A percentile compares a stretch with the other conserved stretches of the same genome.
phyloP scores from a whole-genome alignment of 805 yeast genomes.

The Saccharomycopsis amapae region DNA sequence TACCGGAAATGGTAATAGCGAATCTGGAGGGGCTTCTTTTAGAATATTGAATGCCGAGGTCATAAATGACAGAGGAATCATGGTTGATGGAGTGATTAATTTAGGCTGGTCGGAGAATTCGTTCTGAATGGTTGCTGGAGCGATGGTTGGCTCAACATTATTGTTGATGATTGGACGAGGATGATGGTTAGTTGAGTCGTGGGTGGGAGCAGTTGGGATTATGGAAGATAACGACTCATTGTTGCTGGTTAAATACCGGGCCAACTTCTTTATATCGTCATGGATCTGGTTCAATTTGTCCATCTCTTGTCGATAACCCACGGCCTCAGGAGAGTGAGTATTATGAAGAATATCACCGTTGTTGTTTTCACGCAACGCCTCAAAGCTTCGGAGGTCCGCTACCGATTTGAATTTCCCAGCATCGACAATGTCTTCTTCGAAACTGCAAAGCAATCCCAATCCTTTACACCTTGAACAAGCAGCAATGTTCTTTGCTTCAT shows the following conservation, averaged over 20 bases:
- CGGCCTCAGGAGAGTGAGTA: too few species aligned
- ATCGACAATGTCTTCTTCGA: constrained; percentile 29
- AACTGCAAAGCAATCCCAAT: constrained; percentile 37
- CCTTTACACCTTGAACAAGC: constrained; percentile 44
- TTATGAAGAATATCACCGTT: not conserved
- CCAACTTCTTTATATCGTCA: constrained; percentile 22
- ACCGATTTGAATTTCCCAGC: constrained; percentile 10
- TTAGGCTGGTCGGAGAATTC: constrained; percentile 4
- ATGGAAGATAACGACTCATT: not conserved
- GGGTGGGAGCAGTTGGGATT: too few species aligned
- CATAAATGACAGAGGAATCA: constrained; percentile 28
- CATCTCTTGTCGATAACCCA: not conserved
- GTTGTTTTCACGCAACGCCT: not conserved
- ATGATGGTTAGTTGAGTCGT: too few species aligned
- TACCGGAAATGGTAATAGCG: constrained; percentile 30
- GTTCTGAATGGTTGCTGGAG: too few species aligned
- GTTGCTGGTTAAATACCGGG: constrained; percentile 4
- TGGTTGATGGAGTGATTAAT: constrained; percentile 27
- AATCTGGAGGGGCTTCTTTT: constrained; percentile 25
- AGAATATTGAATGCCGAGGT: constrained; percentile 38
- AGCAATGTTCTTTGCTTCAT: constrained; percentile 21
- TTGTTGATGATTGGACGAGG: too few species aligned
- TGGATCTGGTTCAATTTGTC: constrained; percentile 15
- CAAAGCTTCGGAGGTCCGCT: constrained; percentile 8
- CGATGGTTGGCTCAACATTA: too few species aligned